A percentile compares a stretch with the other conserved stretches of the same genome.
Conservation (phyloP, 768 basidiomycete genomes). For the Tricholoma hemisulphureum region DNA sequence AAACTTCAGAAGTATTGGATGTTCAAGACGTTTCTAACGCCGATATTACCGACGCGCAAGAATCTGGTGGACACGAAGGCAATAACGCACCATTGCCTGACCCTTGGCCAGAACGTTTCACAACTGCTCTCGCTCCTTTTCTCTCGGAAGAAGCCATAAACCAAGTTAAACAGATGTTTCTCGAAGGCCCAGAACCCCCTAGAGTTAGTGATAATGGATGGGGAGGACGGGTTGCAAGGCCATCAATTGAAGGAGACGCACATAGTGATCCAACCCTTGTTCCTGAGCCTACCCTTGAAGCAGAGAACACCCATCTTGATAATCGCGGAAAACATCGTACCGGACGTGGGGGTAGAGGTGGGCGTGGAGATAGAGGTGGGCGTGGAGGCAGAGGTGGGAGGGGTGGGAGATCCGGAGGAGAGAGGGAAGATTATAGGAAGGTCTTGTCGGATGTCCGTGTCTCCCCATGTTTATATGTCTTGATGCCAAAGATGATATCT, state of each 20-base stretch:
- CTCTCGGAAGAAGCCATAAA: slow-evolving; percentile 59
- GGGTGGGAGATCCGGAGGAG: slow-evolving; percentile 41
- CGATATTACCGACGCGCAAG: slow-evolving; percentile 1
- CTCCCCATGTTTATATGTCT: slow-evolving; percentile 13
- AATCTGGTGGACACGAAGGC: slow-evolving; percentile 6
- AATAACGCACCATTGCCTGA: slow-evolving; percentile 23
- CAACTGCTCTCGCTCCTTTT: slow-evolving; percentile 54
- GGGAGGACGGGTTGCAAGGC: slow-evolving; percentile 48
- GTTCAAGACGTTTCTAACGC: slow-evolving; percentile 10
- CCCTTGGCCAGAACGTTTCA: slow-evolving; percentile 69
- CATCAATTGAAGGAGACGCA: slow-evolving; percentile 22
- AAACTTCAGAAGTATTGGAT: slow-evolving; percentile 6
- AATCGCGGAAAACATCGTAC: slow-evolving; percentile 44
- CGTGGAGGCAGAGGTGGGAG: slow-evolving; percentile 40
- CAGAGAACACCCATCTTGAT: slow-evolving; percentile 27
- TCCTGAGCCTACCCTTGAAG: slow-evolving; percentile 20
- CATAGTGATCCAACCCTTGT: slow-evolving; percentile 8
- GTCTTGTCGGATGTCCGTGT: slow-evolving; percentile 78
- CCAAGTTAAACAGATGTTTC: slow-evolving; percentile 67
- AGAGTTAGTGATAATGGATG: slow-evolving; percentile 74
- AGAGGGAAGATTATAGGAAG: slow-evolving; percentile 64
- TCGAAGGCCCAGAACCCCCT: slow-evolving; percentile 81
- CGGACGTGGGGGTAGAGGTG: slow-evolving; percentile 44
- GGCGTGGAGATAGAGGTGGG: slow-evolving; percentile 47
- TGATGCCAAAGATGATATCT: slow-evolving; percentile 9